Conservation (phyloP, 2,329 filamentous ascomycete genomes). For the Beauveria varroae region DNA sequence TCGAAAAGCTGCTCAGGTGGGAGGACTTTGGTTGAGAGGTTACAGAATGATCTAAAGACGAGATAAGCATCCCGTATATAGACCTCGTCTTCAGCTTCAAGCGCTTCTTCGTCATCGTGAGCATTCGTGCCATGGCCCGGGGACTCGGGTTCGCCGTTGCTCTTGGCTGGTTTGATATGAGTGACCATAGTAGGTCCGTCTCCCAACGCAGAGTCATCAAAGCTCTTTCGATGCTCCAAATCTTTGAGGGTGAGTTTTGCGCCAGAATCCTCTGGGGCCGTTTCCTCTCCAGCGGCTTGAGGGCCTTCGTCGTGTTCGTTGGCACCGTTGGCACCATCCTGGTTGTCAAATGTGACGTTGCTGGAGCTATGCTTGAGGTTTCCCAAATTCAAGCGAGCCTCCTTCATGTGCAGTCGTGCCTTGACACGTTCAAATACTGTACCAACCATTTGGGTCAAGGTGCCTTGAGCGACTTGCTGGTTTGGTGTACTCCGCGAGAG, state of each 20-base stretch:
- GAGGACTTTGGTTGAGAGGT: slow-evolving; percentile 87
- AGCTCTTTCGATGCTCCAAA: slow-evolving; percentile 60
- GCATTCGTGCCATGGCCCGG: slow-evolving; percentile 19
- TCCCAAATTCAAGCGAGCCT: slow-evolving; percentile 57
- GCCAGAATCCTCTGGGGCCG: slow-evolving; percentile 25
- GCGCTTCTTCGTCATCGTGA: slow-evolving; percentile 49
- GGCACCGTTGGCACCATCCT: slow-evolving; percentile 28
- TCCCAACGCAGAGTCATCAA: slow-evolving; percentile 59
- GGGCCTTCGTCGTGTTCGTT: slow-evolving; percentile 27
- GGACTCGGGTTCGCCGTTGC: slow-evolving; percentile 29
- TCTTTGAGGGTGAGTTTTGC: slow-evolving; percentile 60
- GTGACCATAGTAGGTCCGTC: slow-evolving; percentile 63
- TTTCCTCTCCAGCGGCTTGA: slow-evolving; percentile 22
- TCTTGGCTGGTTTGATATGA: slow-evolving; percentile 44
- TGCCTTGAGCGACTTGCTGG: slow-evolving; percentile 95
- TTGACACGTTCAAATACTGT: slow-evolving; percentile 97
- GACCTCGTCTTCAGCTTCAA: slow-evolving; percentile 80
- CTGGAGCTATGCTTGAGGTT: slow-evolving; percentile 46
- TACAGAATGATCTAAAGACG: slow-evolving; percentile 95
- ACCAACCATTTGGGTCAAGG: slow-evolving; percentile 95
- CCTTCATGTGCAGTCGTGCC: slow-evolving; percentile 76
- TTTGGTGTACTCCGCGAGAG: slow-evolving; percentile 90
- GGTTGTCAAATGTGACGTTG: slow-evolving; percentile 42
- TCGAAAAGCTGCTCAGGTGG: slow-evolving; percentile 89
- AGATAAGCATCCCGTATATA: slow-evolving; percentile 96